Percentiles rank a stretch among this genome's conserved stretches.
Conservation (phyloP, 257 asterid species). For the Solanum rostratum region DNA sequence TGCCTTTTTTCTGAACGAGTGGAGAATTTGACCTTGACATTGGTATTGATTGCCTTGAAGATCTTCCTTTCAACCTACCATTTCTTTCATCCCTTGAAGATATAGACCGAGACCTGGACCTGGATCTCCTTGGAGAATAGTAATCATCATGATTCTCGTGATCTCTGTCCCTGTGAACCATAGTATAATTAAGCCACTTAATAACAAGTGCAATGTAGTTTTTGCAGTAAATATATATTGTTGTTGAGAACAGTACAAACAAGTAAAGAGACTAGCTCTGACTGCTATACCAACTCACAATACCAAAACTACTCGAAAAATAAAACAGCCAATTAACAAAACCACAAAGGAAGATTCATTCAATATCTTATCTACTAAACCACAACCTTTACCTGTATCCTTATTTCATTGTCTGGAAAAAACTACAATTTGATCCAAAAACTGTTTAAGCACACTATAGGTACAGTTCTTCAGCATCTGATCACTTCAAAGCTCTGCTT, state of each 20-base stretch:
- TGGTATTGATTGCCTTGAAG: conserved; percentile 38
- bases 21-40: conserved; percentile 50
- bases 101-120: conserved; percentile 50
- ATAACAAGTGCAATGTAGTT: background rate
- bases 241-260: background rate
- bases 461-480: conserved; percentile 62
- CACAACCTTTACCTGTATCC: conserved; percentile 77
- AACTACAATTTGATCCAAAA: conserved; percentile 56
- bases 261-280: background rate
- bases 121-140: conserved; percentile 38
- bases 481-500: conserved; percentile 41
- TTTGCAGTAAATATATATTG: background rate
- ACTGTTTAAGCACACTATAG: conserved; percentile 54
- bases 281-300: conserved; percentile 4
- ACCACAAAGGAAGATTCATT: conserved; percentile 4
- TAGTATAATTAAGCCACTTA: background rate
- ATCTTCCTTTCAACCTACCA: conserved; percentile 22
- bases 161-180: conserved; percentile 28
- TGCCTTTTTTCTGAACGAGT: conserved; percentile 13
- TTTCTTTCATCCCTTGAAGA: conserved; percentile 40
- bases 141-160: conserved; percentile 28
- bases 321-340: background rate
- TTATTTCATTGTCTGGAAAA: conserved; percentile 45
- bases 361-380: conserved; percentile 32
- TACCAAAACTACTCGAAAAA: background rate